A percentile compares a stretch with the other conserved stretches of the same genome.
Conservation (phyloP, 768 basidiomycete species). For the Hericium rajendrae region DNA sequence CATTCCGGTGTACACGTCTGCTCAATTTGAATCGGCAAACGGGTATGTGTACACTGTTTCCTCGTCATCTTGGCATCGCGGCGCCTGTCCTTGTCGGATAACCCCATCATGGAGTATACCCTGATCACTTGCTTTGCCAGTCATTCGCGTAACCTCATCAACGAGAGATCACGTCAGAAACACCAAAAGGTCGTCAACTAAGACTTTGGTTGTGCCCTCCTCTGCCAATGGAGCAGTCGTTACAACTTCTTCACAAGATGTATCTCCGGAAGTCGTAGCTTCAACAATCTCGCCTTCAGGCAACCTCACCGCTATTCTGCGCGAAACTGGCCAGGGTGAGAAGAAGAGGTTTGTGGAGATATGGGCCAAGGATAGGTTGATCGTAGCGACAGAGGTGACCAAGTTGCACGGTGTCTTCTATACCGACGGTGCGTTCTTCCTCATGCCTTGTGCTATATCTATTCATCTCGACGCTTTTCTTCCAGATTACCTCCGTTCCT, state of each 20-base stretch:
- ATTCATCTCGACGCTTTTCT: neutral
- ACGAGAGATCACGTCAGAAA: slow-evolving; percentile 10
- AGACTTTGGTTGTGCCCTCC: slow-evolving; percentile 9
- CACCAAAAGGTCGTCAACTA: slow-evolving; percentile 7
- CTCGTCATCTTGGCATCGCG: neutral
- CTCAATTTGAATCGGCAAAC: neutral
- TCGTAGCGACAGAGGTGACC: slow-evolving; percentile 10
- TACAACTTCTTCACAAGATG: slow-evolving; percentile 11
- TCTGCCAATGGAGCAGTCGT: slow-evolving; percentile 4
- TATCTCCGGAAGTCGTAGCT: slow-evolving; percentile 12
- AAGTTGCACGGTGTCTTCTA: slow-evolving; percentile 19
- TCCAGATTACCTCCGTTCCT: slow-evolving; percentile 8
- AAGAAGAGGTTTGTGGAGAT: slow-evolving; percentile 22
- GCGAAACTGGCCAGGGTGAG: slow-evolving; percentile 9
- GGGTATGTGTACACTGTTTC: neutral
- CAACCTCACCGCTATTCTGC: slow-evolving; percentile 15
- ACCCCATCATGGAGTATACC: neutral
- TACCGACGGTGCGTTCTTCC: slow-evolving; percentile 16
- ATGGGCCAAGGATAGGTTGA: slow-evolving; percentile 16
- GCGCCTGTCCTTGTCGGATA: too few relatives aligned
- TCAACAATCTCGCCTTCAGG: slow-evolving; percentile 17
- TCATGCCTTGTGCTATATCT: neutral
- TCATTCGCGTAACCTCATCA: slow-evolving; percentile 7
- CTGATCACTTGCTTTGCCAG: neutral
- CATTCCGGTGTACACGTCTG: neutral